phyloP scores from a whole-genome alignment of 2,329 filamentous ascomycete species.

The Ilyonectria sp. region DNA sequence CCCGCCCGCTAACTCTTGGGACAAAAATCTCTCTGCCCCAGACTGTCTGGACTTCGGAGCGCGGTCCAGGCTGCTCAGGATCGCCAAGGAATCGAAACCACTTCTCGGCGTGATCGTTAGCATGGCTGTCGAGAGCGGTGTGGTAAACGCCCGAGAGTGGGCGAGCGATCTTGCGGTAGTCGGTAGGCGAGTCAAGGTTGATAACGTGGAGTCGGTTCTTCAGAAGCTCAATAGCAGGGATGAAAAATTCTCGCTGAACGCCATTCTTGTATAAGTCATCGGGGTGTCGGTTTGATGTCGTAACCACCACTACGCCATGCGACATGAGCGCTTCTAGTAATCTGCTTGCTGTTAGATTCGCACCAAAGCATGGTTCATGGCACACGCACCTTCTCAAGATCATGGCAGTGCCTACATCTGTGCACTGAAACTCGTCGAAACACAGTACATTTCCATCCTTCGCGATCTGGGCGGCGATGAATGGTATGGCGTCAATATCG shows the following conservation, averaged over 20 bases:
- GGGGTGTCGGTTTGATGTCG: constrained; percentile 96
- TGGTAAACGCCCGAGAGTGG: constrained; percentile 96
- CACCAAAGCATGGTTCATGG: not conserved
- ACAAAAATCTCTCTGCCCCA: constrained; percentile 95
- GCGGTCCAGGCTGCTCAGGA: constrained; percentile 80
- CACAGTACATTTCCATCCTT: constrained; percentile 88
- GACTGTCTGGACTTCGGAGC: constrained; percentile 84
- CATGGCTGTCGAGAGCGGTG: constrained; percentile 84
- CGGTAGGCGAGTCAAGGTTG: constrained; percentile 94
- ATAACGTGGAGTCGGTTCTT: constrained; percentile 89
- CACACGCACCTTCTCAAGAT: constrained; percentile 80
- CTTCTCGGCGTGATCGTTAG: constrained; percentile 86
- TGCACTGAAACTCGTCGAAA: constrained; percentile 99
- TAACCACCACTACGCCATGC: constrained; percentile 96
- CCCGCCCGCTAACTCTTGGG: constrained; percentile 87
- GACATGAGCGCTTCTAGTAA: constrained; percentile 93
- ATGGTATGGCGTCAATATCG: constrained; percentile 91
- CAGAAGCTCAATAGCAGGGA: constrained; percentile 94
- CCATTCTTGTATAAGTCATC: constrained; percentile 98
- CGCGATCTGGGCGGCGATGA: constrained; percentile 95
- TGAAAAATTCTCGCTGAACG: constrained; percentile 94
- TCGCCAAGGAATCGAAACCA: constrained; percentile 98
- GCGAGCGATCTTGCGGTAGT: constrained; percentile 96
- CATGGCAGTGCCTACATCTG: constrained; percentile 98
- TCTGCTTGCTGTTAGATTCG: constrained; percentile 55